Evolutionary conservation across 2,329 filamentous ascomycete species (phyloP).

Genomic region (Tolypocladium tundrense): DNA sequence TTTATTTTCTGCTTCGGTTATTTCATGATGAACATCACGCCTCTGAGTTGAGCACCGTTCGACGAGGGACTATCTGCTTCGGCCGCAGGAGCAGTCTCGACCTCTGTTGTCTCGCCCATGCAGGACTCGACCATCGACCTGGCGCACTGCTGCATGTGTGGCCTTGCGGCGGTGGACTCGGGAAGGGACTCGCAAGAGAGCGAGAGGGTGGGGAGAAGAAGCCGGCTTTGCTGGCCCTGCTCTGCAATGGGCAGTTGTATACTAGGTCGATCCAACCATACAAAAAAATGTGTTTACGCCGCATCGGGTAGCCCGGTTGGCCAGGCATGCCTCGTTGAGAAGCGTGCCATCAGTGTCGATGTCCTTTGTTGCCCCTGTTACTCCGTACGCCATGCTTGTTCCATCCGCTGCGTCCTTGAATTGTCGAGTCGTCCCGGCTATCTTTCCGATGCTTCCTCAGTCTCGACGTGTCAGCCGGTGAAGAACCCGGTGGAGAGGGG

Average conservation of each 20-base stretch:
- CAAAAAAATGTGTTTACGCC: background rate
- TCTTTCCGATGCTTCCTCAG: background rate
- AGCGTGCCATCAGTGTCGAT: background rate
- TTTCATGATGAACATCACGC: slow-evolving; percentile 7
- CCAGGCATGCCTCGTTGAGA: background rate
- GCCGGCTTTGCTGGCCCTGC: background rate
- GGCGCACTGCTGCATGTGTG: background rate
- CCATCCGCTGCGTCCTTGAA: background rate
- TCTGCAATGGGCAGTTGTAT: background rate
- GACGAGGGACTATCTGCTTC: background rate
- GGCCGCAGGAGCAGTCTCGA: background rate
- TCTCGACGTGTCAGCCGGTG: background rate
- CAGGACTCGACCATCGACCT: background rate
- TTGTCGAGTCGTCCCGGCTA: background rate
- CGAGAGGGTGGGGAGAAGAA: background rate
- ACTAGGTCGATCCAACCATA: background rate
- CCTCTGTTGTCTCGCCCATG: background rate
- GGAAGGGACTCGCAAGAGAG: background rate
- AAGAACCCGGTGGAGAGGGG: background rate
- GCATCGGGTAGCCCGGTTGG: background rate
- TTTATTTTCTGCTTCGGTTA: background rate
- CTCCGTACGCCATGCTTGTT: background rate
- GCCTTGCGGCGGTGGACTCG: background rate
- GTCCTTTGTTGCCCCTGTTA: background rate
- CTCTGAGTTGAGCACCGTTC: slow-evolving; percentile 5